phyloP scores from a whole-genome alignment of 805 yeast species.

The Teunomyces atbi region DNA sequence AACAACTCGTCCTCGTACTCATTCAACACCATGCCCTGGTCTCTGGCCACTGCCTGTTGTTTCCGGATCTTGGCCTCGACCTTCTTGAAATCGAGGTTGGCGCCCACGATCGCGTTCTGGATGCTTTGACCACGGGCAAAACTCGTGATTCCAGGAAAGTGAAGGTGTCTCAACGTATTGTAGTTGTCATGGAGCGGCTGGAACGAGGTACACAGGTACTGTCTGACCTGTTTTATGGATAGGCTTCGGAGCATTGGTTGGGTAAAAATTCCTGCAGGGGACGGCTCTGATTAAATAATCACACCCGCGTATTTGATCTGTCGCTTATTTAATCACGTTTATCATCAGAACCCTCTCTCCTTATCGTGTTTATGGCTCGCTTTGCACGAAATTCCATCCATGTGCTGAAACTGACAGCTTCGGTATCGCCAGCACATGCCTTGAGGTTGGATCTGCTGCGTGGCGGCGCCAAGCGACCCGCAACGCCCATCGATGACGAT shows the following conservation, averaged over 20 bases:
- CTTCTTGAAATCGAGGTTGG: slow-evolving; percentile 56
- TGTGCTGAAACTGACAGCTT: background rate
- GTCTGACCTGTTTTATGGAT: background rate
- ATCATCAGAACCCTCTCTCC: background rate
- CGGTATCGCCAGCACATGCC: background rate
- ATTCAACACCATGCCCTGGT: slow-evolving; percentile 41
- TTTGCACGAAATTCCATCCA: too few relatives aligned
- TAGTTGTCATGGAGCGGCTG: slow-evolving; percentile 32
- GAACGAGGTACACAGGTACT: slow-evolving; percentile 20
- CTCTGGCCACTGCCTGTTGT: slow-evolving; percentile 36
- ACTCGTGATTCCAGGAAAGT: slow-evolving; percentile 40
- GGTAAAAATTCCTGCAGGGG: background rate
- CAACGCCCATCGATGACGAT: slow-evolving; percentile 13
- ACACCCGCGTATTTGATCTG: background rate
- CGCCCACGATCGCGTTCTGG: slow-evolving; percentile 56
- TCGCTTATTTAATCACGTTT: background rate
- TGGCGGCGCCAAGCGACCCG: background rate
- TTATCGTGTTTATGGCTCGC: background rate
- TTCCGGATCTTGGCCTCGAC: slow-evolving; percentile 48
- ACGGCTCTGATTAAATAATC: background rate
- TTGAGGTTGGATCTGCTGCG: background rate
- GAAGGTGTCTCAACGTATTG: slow-evolving; percentile 38
- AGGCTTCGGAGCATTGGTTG: background rate
- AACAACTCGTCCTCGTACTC: slow-evolving; percentile 48
- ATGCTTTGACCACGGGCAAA: slow-evolving; percentile 50